These are phyloP conservation scores for Suillus discolor DNA, from an alignment of 768 basidiomycete genomes.

Conservation along the genomic window DNA sequence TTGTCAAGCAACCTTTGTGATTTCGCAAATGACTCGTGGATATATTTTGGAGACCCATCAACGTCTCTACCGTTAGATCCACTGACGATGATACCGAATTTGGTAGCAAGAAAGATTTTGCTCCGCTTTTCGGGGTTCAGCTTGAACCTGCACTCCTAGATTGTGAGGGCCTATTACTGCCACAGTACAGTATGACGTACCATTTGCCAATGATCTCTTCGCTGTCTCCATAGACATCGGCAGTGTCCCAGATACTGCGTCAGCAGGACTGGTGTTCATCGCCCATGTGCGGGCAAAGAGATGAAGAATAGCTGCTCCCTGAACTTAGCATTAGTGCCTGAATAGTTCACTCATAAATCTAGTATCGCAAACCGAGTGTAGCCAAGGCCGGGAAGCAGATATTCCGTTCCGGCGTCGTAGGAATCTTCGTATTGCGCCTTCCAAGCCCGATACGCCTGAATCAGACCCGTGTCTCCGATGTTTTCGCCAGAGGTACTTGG, in stretches of 20 bases:
- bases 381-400: slow-evolving; percentile 78
- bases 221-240: slow-evolving; percentile 43
- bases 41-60: slow-evolving; percentile 44
- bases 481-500: slow-evolving; percentile 88
- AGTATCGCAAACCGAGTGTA: slow-evolving; percentile 59
- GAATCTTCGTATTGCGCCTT: slow-evolving; percentile 70
- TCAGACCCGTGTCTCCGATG: slow-evolving; percentile 83
- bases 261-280: slow-evolving; percentile 73
- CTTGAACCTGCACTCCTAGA: slow-evolving; percentile 39
- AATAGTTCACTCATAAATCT: background rate
- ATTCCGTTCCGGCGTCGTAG: slow-evolving; percentile 59
- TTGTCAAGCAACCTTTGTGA: slow-evolving; percentile 43
- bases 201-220: slow-evolving; percentile 51
- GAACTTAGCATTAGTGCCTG: slow-evolving; percentile 6
- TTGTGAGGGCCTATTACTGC: background rate
- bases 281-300: slow-evolving; percentile 91
- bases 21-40: slow-evolving; percentile 37
- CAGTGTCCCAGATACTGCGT: slow-evolving; percentile 67
- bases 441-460: slow-evolving; percentile 93
- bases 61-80: slow-evolving; percentile 23
- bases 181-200: slow-evolving; percentile 20
- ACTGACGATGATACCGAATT: slow-evolving; percentile 45
- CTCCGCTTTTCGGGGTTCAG: slow-evolving; percentile 43
- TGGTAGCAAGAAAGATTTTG: slow-evolving; percentile 65
- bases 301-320: slow-evolving; percentile 96